Conservation (phyloP, 2,329 filamentous ascomycete genomes). For the Fusarium veterinarium region DNA sequence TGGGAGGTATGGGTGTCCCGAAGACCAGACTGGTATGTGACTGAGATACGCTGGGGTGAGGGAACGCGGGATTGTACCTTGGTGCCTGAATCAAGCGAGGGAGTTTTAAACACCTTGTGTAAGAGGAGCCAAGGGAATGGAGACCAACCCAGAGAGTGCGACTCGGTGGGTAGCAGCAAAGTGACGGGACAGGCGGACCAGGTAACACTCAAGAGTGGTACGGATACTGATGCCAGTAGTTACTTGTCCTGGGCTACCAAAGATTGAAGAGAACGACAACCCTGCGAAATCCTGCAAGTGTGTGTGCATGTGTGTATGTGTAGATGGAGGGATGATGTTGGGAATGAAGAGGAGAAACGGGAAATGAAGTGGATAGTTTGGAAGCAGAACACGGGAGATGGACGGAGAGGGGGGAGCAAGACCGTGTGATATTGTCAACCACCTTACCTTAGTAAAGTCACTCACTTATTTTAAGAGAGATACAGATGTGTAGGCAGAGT, state of each 20-base stretch:
- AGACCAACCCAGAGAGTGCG: constrained; percentile 5
- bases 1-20: constrained; percentile 30
- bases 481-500: constrained; percentile 1
- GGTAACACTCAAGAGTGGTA: background rate
- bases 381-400: constrained; percentile 5
- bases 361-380: constrained; percentile 28
- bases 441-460: background rate
- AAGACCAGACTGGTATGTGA: constrained; percentile 36
- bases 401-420: background rate
- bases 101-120: constrained; percentile 30
- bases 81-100: constrained; percentile 35
- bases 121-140: constrained; percentile 24
- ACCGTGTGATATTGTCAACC: background rate
- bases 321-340: constrained; percentile 27
- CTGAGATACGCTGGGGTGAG: constrained; percentile 24
- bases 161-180: constrained; percentile 17
- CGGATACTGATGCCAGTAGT: constrained; percentile 11
- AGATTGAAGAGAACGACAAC: constrained; percentile 3
- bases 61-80: constrained; percentile 27
- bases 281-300: constrained; percentile 15
- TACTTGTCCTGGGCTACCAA: constrained; percentile 9
- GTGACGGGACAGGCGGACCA: constrained; percentile 21
- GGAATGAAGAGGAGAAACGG: constrained; percentile 33
- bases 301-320: constrained; percentile 5
- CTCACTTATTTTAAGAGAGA: constrained; percentile 8